Evolutionary conservation across 2,329 filamentous ascomycete genomes (phyloP).

Genomic region (Chaetothyriales sp.): DNA sequence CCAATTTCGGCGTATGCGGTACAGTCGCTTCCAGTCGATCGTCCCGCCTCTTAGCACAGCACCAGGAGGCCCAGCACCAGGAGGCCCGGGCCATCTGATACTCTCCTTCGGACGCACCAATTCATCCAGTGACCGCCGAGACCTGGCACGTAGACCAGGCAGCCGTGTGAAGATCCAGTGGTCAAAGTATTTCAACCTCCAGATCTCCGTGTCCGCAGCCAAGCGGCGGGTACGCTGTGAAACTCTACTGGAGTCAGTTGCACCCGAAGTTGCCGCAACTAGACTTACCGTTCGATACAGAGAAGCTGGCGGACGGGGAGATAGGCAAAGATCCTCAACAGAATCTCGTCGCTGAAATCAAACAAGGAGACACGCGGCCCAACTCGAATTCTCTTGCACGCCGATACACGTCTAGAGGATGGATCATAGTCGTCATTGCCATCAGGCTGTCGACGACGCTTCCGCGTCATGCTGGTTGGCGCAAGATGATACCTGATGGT

Average conservation of each 20-base stretch:
- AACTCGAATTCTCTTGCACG: constrained; percentile 7
- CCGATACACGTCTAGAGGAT: not conserved
- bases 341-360: constrained; percentile 67
- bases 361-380: constrained; percentile 38
- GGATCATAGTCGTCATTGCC: constrained; percentile 1
- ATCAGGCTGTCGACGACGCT: constrained; percentile 7
- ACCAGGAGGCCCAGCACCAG: too few relatives aligned
- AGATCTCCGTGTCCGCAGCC: constrained; percentile 69
- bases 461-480: constrained; percentile 4
- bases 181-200: constrained; percentile 77
- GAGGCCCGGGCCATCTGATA: constrained; percentile 48
- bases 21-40: constrained; percentile 76
- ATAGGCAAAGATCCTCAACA: constrained; percentile 67
- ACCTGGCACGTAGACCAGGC: not conserved
- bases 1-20: constrained; percentile 85
- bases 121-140: constrained; percentile 2
- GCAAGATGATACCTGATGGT: not conserved
- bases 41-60: constrained; percentile 36
- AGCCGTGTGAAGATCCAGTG: constrained; percentile 34
- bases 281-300: constrained; percentile 40
- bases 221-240: constrained; percentile 61
- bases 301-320: constrained; percentile 57
- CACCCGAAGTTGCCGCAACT: not conserved
- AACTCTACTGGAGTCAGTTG: constrained; percentile 37
- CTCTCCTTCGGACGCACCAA: constrained; percentile 27